Conservation (phyloP, 2,329 filamentous ascomycete species). For the Sporothrix phasma region DNA sequence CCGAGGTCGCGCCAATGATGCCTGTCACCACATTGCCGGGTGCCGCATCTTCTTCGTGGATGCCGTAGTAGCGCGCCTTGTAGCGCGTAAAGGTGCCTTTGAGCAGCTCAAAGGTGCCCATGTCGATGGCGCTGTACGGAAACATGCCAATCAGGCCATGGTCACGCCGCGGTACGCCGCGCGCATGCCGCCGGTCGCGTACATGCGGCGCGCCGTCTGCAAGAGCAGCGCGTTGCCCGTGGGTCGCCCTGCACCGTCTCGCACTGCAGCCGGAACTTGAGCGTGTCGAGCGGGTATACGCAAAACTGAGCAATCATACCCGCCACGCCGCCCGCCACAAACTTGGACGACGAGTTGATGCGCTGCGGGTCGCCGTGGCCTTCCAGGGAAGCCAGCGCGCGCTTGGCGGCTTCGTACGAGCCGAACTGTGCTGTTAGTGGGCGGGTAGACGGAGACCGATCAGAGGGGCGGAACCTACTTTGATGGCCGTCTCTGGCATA, state of each 20-base stretch:
- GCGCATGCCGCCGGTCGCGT: constrained; percentile 59
- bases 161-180: constrained; percentile 86
- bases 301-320: constrained; percentile 94
- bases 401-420: constrained; percentile 91
- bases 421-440: constrained; percentile 50
- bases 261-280: constrained; percentile 81
- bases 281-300: constrained; percentile 86
- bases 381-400: constrained; percentile 73
- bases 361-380: constrained; percentile 72
- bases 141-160: constrained; percentile 93
- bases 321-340: constrained; percentile 79
- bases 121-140: constrained; percentile 92
- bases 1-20: constrained; percentile 80
- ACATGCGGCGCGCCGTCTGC: constrained; percentile 81
- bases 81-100: constrained; percentile 64
- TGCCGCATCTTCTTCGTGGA: constrained; percentile 73
- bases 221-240: constrained; percentile 74
- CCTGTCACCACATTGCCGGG: constrained; percentile 78
- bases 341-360: constrained; percentile 78
- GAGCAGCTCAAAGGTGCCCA: constrained; percentile 88
- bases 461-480: constrained; percentile 32
- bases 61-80: constrained; percentile 57
- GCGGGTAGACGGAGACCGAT: neutral
- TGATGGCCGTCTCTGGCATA: constrained; percentile 97
- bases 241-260: constrained; percentile 81